A percentile compares a stretch with the other conserved stretches of the same genome.
phyloP scores from a whole-genome alignment of 768 basidiomycete genomes.

The Mycena chlorophos region DNA sequence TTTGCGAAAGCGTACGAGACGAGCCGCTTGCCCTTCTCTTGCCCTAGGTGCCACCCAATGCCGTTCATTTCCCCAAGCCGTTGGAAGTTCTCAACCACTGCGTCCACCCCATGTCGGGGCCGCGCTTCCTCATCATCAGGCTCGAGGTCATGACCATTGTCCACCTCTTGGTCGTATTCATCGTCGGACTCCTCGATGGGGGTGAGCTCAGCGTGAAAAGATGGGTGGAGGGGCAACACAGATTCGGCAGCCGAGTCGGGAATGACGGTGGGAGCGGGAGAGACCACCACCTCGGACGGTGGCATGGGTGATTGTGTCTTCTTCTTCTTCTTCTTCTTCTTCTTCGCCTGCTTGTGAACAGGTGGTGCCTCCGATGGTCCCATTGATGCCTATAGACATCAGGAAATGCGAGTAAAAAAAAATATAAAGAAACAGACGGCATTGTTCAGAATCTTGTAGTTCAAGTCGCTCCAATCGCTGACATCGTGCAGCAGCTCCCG shows the following conservation, averaged over 20 bases:
- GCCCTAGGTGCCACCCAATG: constrained; percentile 6
- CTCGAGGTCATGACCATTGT: neutral
- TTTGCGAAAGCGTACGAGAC: neutral
- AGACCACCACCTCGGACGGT: no score
- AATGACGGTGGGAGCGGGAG: no score
- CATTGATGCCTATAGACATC: neutral
- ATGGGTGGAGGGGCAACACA: no score
- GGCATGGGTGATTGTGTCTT: no score
- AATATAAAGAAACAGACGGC: neutral
- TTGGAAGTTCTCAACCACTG: neutral
- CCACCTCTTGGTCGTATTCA: no score
- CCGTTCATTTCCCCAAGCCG: neutral
- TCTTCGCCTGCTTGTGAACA: no score
- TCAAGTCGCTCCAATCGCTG: neutral
- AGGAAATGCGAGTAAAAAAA: neutral
- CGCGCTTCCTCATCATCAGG: neutral
- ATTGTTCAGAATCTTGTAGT: neutral
- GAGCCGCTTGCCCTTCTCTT: constrained; percentile 3
- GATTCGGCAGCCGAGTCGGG: no score
- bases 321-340: no score
- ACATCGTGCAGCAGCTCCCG: neutral
- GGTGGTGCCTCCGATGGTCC: neutral
- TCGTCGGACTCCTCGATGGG: no score
- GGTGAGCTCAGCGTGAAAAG: no score
- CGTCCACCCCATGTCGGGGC: neutral